phyloP scores from a whole-genome alignment of 441 rosid species.

The Rhodomyrtus psidioides region DNA sequence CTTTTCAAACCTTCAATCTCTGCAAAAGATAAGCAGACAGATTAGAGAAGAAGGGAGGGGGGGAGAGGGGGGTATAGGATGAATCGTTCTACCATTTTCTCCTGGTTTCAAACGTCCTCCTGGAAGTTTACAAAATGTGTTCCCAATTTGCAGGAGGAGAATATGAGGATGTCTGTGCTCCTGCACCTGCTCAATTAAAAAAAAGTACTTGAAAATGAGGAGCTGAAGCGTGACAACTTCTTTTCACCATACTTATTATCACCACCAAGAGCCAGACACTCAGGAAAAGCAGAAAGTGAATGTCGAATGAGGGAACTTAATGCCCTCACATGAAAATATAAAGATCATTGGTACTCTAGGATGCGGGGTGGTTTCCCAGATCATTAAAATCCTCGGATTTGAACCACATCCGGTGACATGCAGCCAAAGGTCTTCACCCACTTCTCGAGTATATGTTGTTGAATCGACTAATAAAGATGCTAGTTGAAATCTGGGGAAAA shows the following conservation, averaged over 20 bases:
- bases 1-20: constrained; percentile 93
- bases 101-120: constrained; percentile 97
- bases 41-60: not conserved
- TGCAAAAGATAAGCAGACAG: constrained; percentile 11
- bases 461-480: not conserved
- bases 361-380: not conserved
- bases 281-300: not conserved
- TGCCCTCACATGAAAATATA: not conserved
- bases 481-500: not conserved
- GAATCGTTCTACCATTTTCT: constrained; percentile 64
- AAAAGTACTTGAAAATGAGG: not conserved
- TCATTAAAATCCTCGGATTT: not conserved
- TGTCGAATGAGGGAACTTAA: not conserved
- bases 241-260: not conserved
- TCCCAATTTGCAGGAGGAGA: constrained; percentile 94
- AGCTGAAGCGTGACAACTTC: not conserved
- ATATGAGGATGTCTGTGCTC: constrained; percentile 97
- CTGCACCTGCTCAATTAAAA: constrained; percentile 54
- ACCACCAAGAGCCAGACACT: not conserved
- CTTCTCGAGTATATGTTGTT: not conserved
- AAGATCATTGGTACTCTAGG: not conserved
- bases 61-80: not conserved
- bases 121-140: constrained; percentile 96
- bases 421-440: not conserved
- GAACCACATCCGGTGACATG: not conserved